Base-by-base conservation (phyloP, 306 rosid genomes). In the Urtica urens region DNA sequence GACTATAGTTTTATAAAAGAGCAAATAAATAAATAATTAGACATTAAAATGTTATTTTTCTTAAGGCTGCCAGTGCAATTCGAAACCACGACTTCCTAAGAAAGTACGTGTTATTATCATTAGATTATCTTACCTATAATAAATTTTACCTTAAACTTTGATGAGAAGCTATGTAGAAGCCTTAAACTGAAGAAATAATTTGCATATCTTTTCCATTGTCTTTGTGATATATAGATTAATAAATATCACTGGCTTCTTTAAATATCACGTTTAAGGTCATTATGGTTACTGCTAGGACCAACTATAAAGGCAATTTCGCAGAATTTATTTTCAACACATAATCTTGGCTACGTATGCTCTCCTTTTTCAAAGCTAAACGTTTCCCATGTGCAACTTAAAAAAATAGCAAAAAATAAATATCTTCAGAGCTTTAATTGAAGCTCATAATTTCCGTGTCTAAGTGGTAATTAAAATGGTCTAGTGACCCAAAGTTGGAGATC, bases 81-180 rank as follows among this genome's bases (percentile, higher is more conserved):
- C n/a, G n/a, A n/a, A n/a, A n/a, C n/a, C n/a, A n/a, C n/a, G n/a
- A n/a, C n/a, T n/a, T n/a, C n/a, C n/a, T n/a, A n/a, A n/a, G n/a
- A n/a, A n/a, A n/a, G n/a, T n/a, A n/a, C n/a, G n/a, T n/a, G n/a
- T n/a, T n/a, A n/a, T n/a, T n/a, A n/a, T n/a, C n/a, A n/a, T n/a
- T n/a, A n/a, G n/a, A n/a, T n/a, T n/a, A n/a, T n/a, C n/a, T n/a
- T n/a, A n/a, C n/a, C 27, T 54, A 38, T 59, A 58, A 62, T 68
- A 64, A 46, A 62, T 30, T 20, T 46, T 64, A 59, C 48, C 68
- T 54, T 69, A 53, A 69, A 53, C 64, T 61, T 74, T 65, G 74
- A 64, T 69, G 57, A 50, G 66, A 72, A 66, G 77, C 70, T 39
- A 79, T 76, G 40, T 65, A 35, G 43, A 65, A 65, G 58, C 79